These are phyloP conservation scores for Chenopodium suecicum DNA, from an alignment of 148 eudicot species.

Conservation along the genomic window DNA sequence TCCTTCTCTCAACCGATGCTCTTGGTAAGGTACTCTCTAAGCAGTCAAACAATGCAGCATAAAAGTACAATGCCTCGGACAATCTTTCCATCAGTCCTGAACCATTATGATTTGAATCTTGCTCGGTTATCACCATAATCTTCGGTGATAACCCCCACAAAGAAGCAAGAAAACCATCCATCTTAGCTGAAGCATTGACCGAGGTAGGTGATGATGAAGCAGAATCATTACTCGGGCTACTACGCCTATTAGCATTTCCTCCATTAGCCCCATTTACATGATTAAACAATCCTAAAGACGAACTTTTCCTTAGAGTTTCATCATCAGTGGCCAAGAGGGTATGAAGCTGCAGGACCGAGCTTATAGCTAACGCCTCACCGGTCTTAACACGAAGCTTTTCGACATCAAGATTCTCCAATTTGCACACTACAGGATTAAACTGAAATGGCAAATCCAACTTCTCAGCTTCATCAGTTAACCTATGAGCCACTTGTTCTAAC, in stretches of 20 bases:
- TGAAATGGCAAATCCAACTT: constrained; percentile 93
- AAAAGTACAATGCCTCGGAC: constrained; percentile 71
- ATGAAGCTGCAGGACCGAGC: constrained; percentile 79
- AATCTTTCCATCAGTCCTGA: constrained; percentile 69
- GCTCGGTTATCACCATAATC: constrained; percentile 83
- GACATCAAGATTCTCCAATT: constrained; percentile 65
- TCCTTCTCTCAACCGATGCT: constrained; percentile 65
- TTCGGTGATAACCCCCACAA: constrained; percentile 82
- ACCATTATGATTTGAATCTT: constrained; percentile 80
- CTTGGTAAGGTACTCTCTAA: constrained; percentile 75
- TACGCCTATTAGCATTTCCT: constrained; percentile 38
- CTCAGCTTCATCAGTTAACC: constrained; percentile 81
- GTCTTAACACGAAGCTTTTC: constrained; percentile 85
- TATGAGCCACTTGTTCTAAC: constrained; percentile 73
- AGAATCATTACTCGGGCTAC: constrained; percentile 59
- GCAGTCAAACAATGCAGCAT: constrained; percentile 89
- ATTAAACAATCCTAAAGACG: constrained; percentile 24
- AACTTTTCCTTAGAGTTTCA: constrained; percentile 37
- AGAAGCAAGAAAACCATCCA: constrained; percentile 60
- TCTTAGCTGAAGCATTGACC: constrained; percentile 34
- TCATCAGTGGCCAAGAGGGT: constrained; percentile 60
- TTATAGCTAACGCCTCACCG: constrained; percentile 89
- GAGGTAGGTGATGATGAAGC: constrained; percentile 64
- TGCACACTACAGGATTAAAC: constrained; percentile 71
- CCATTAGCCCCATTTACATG: constrained; percentile 33